Base-by-base conservation (phyloP, 177 flowering plant species). In the Vitis hybrid region DNA sequence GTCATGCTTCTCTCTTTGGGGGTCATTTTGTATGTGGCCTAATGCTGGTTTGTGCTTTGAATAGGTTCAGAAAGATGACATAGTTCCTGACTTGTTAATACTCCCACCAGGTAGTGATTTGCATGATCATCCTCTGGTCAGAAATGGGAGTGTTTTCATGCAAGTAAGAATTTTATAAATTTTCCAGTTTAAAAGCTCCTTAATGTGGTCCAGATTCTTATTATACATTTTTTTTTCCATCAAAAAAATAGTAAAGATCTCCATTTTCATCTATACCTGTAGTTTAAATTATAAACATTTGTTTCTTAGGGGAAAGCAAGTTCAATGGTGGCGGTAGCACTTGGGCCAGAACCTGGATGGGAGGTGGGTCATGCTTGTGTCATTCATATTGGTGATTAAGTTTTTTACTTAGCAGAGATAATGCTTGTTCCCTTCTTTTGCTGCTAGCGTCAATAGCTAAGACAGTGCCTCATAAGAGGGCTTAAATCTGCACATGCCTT, bases 311-410 rank as follows among this genome's bases (percentile, higher is more conserved):
- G 98, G 3, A 93, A 84, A 76, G 97, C 89, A 71, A 93, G 99
- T 78, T 93, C 93, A 34, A 95, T 93, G 98, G 92, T 88, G 62
- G 99, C 98, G 67, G 87, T 82, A 62, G 92, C 93, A 34, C 92
- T 95, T 52, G 80, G 69, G 26, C 98, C 99, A 60, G 60, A 90
- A 69, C 92, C 97, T 10, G 93, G 85, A 70, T 91, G 97, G 97
- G 83, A 81, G 88, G 98, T 94, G 15, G 68, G 85, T 64, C 63
- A 1, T 65, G 8, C 61, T 60, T 67, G 7, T 60, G 7, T 13
- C 15, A 34, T 59, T 13, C 45, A 39, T 39, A 30, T 64, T 54
- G 17, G 30, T 11, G 5, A 23, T 52, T 70, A 7, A 30, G 56
- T 17, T 45, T 45, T 67, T 32, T 17, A 39, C 66, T 48, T 49